Conservation (phyloP, 495 filamentous ascomycete genomes). For the Astrothelium subdiscretum region DNA sequence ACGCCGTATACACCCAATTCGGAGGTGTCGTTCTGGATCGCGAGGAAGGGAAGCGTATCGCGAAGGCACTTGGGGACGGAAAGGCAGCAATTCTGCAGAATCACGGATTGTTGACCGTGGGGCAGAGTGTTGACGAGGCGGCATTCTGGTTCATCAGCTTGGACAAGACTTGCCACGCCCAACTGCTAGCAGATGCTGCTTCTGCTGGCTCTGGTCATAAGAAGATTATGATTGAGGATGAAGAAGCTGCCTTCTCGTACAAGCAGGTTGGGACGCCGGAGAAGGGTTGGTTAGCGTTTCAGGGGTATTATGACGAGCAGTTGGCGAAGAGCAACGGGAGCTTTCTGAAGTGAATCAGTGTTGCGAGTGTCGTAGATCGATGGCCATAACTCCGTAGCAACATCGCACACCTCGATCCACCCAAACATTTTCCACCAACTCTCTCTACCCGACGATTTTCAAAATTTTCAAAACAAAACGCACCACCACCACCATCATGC, state of each 20-base stretch:
- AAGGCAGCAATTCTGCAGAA: conserved; percentile 60
- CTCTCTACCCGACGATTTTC: background rate
- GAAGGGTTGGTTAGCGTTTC: conserved; percentile 40
- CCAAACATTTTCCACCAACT: no score
- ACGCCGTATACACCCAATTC: conserved; percentile 42
- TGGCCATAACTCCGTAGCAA: background rate
- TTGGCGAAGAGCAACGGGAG: conserved; percentile 35
- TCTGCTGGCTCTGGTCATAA: conserved; percentile 41
- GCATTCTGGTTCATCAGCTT: conserved; percentile 57
- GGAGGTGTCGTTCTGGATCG: conserved; percentile 47
- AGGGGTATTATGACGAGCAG: conserved; percentile 37
- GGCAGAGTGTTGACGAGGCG: conserved; percentile 52
- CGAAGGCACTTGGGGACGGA: conserved; percentile 44
- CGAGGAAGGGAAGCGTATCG: conserved; percentile 51
- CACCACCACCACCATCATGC: background rate
- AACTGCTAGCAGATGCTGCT: conserved; percentile 54
- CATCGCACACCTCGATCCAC: background rate
- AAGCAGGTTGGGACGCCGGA: conserved; percentile 31
- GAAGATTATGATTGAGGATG: conserved; percentile 42
- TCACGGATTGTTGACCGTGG: conserved; percentile 55
- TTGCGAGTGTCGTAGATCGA: background rate
- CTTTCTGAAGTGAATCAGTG: conserved; percentile 22
- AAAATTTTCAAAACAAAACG: background rate
- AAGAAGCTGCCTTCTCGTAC: conserved; percentile 38
- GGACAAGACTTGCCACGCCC: conserved; percentile 54